phyloP scores from a whole-genome alignment of 129 eudicot genomes.

The Erigeron canadensis region DNA sequence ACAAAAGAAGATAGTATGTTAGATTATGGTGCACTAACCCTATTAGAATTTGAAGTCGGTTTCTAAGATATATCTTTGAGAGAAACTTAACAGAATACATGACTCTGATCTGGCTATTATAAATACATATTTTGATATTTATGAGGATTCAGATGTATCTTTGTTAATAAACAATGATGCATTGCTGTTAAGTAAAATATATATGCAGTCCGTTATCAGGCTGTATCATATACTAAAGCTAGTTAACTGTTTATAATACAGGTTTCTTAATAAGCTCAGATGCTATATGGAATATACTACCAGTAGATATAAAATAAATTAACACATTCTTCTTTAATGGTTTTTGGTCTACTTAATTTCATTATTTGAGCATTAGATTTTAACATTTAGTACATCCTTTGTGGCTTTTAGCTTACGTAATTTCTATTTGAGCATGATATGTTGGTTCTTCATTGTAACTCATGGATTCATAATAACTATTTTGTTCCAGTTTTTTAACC shows the following conservation, averaged over 20 bases:
- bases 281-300: no score
- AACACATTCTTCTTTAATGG: no score
- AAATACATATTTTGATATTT: background rate
- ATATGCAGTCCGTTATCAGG: background rate
- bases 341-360: no score
- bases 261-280: no score
- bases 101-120: constrained; percentile 1
- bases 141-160: background rate
- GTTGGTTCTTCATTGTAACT: background rate
- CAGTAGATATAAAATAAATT: no score
- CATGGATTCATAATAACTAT: background rate
- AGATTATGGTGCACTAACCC: background rate
- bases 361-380: no score
- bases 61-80: background rate
- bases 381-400: no score
- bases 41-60: constrained; percentile 15
- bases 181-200: background rate
- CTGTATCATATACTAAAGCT: background rate
- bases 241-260: no score
- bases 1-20: no score
- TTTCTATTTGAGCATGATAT: constrained; percentile 10
- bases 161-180: constrained; percentile 1
- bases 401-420: no score
- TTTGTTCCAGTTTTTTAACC: background rate
- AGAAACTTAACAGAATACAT: background rate